Evolutionary conservation across 164 flowering plant genomes (phyloP).

Genomic region (Litsea cubeba): DNA sequence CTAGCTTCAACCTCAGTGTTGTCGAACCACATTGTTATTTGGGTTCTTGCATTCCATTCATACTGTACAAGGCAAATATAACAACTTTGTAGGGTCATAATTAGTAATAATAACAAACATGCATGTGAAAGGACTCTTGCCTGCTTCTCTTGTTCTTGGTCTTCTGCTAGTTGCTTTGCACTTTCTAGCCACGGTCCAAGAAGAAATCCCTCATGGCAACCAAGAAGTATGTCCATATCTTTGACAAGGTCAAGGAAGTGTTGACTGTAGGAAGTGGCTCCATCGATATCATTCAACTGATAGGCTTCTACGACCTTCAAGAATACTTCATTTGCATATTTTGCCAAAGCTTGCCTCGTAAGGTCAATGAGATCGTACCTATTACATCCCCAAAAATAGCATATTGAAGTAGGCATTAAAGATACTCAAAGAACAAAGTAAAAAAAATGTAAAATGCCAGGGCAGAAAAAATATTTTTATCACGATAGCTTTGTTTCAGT

Average conservation of each 20-base stretch:
- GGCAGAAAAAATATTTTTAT: too few relatives aligned
- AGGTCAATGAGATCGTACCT: constrained; percentile 76
- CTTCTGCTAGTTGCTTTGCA: constrained; percentile 61
- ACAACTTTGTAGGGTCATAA: not conserved
- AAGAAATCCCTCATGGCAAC: constrained; percentile 68
- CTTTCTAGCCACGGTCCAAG: constrained; percentile 83
- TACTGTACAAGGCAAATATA: constrained; percentile 29
- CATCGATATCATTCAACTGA: constrained; percentile 26
- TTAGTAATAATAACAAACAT: constrained; percentile 1
- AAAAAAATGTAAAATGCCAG: not conserved
- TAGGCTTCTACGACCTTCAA: constrained; percentile 46
- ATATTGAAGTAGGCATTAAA: constrained; percentile 1
- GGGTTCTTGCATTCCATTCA: constrained; percentile 87
- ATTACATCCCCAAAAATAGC: not conserved
- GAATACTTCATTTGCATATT: constrained; percentile 68
- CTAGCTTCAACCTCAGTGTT: constrained; percentile 70
- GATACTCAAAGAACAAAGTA: not conserved
- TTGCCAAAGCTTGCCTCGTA: constrained; percentile 69
- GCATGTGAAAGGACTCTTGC: constrained; percentile 14
- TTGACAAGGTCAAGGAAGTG: constrained; percentile 53
- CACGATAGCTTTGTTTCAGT: too few relatives aligned
- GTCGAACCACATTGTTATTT: constrained; percentile 82
- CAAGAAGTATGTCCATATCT: constrained; percentile 59
- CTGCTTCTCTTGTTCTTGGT: constrained; percentile 56
- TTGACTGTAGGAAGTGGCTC: constrained; percentile 33